Evolutionary conservation across 352 stramenopile species (phyloP).

Genomic region (Pythium pectinolyticum): DNA sequence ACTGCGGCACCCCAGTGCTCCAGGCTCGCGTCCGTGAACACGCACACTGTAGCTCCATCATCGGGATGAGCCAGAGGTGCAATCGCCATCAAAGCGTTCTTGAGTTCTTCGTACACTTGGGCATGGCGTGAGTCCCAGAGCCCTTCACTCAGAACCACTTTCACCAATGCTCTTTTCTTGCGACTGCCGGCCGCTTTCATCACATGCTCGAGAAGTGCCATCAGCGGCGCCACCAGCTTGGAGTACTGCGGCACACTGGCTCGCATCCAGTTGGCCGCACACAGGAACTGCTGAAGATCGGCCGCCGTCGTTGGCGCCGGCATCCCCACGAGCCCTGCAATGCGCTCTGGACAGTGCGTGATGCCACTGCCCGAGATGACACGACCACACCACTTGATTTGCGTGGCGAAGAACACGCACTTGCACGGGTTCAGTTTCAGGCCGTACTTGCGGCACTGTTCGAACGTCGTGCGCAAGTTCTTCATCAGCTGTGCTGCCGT

Average conservation of each 20-base stretch:
- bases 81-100: conserved; percentile 17
- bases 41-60: conserved; percentile 12
- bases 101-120: conserved; percentile 1
- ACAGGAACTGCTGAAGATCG: conserved; percentile 32
- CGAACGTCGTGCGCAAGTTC: conserved; percentile 19
- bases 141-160: conserved; percentile 9
- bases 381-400: conserved; percentile 30
- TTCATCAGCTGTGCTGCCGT: conserved; percentile 15
- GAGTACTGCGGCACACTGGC: conserved; percentile 32
- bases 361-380: conserved; percentile 27
- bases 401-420: conserved; percentile 27
- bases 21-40: conserved; percentile 29
- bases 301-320: conserved; percentile 15
- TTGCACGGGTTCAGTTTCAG: conserved; percentile 41
- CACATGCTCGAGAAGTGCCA: conserved; percentile 16
- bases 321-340: conserved; percentile 32
- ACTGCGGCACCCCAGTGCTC: conserved; percentile 24
- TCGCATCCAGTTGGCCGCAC: conserved; percentile 24
- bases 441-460: conserved; percentile 22
- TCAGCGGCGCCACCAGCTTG: conserved; percentile 17
- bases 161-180: conserved; percentile 26
- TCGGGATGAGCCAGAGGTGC: conserved; percentile 26
- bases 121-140: conserved; percentile 6
- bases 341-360: conserved; percentile 18
- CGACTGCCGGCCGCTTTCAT: not conserved